Conservation (phyloP, 2,329 filamentous ascomycete species). For the Westerdykella ornata region DNA sequence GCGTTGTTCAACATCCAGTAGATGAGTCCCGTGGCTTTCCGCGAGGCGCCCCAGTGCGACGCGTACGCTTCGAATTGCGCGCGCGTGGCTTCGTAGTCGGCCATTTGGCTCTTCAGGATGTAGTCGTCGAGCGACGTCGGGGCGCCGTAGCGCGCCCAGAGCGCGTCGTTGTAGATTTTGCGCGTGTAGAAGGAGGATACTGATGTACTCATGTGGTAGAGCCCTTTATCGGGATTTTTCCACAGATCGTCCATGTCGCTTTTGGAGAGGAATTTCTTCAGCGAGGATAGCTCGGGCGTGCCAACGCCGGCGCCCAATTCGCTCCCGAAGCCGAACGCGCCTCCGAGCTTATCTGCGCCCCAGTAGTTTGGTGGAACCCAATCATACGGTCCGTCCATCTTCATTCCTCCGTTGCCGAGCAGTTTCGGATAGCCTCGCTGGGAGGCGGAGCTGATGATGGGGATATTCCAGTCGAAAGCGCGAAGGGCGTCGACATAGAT, state of each 20-base stretch:
- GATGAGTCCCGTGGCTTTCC: slow-evolving; percentile 54
- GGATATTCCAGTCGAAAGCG: slow-evolving; percentile 49
- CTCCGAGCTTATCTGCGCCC: slow-evolving; percentile 50
- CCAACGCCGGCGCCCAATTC: slow-evolving; percentile 58
- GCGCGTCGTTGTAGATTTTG: slow-evolving; percentile 52
- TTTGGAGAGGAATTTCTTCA: slow-evolving; percentile 49
- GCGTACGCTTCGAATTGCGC: slow-evolving; percentile 54
- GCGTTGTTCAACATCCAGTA: slow-evolving; percentile 65
- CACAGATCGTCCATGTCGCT: slow-evolving; percentile 52
- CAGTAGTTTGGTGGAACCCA: slow-evolving; percentile 62
- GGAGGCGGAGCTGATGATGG: slow-evolving; percentile 53
- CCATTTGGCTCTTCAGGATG: slow-evolving; percentile 53
- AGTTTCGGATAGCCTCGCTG: slow-evolving; percentile 48
- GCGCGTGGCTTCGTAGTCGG: slow-evolving; percentile 58
- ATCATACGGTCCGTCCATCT: slow-evolving; percentile 61
- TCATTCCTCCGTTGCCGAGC: slow-evolving; percentile 54
- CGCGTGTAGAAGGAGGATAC: slow-evolving; percentile 52
- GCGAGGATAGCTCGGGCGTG: slow-evolving; percentile 51
- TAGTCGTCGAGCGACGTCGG: slow-evolving; percentile 53
- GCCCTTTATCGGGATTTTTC: slow-evolving; percentile 46
- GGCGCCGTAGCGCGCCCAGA: slow-evolving; percentile 48
- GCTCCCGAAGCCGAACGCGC: slow-evolving; percentile 58
- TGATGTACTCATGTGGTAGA: slow-evolving; percentile 56
- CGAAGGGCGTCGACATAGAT: slow-evolving; percentile 50
- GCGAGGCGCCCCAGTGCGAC: slow-evolving; percentile 44